phyloP scores from a whole-genome alignment of 495 filamentous ascomycete genomes.

The Penicillium mononematosum region DNA sequence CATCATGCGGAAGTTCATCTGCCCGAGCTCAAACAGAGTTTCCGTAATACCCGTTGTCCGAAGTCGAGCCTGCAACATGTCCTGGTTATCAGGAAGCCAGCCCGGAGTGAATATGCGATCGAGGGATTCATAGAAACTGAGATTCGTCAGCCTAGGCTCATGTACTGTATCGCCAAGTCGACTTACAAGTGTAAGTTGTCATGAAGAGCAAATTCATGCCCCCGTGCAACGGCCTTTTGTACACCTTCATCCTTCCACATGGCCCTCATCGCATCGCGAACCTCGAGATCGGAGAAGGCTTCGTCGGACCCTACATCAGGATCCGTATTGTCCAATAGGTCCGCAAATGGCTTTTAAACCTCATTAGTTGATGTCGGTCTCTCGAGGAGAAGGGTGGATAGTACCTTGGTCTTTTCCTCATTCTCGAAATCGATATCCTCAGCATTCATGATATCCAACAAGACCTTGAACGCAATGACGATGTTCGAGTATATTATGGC shows the following conservation, averaged over 20 bases:
- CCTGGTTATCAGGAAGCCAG: slow-evolving; percentile 95
- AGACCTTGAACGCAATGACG: slow-evolving; percentile 81
- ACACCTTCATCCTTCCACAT: slow-evolving; percentile 86
- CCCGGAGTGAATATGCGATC: slow-evolving; percentile 84
- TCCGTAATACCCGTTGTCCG: slow-evolving; percentile 97
- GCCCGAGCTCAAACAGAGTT: slow-evolving; percentile 90
- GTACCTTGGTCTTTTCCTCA: slow-evolving; percentile 68
- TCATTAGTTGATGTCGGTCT: slow-evolving; percentile 11
- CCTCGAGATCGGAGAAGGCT: slow-evolving; percentile 63
- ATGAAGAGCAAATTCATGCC: slow-evolving; percentile 94
- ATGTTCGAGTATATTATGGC: slow-evolving; percentile 94
- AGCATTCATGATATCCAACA: slow-evolving; percentile 91
- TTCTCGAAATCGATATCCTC: slow-evolving; percentile 74
- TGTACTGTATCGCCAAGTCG: neutral
- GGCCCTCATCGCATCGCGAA: slow-evolving; percentile 70
- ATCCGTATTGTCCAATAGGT: slow-evolving; percentile 46
- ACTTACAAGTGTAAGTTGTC: slow-evolving; percentile 93
- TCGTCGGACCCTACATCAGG: slow-evolving; percentile 77
- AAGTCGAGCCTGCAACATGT: slow-evolving; percentile 87
- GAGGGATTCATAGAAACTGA: slow-evolving; percentile 86
- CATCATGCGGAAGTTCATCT: slow-evolving; percentile 98
- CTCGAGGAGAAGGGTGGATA: neutral
- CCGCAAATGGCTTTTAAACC: slow-evolving; percentile 31
- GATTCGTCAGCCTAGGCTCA: slow-evolving; percentile 8
- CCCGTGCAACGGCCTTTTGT: slow-evolving; percentile 79